Evolutionary conservation across 129 eudicot species (phyloP), one percentile per base, ranked within the genome.

Genomic region (Ambrosia trifida): DNA sequence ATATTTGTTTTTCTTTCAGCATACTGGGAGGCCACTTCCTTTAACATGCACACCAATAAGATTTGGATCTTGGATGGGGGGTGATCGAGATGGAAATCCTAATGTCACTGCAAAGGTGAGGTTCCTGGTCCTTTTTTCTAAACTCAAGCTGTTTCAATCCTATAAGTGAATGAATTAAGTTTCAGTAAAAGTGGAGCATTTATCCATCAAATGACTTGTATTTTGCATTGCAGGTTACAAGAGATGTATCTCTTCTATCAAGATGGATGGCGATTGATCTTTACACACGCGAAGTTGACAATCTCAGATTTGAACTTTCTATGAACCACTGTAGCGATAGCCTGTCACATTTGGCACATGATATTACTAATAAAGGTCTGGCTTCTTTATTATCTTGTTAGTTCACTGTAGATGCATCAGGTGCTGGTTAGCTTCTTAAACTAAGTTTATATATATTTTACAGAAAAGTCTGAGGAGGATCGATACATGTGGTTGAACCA

Each of bases 11-110:
- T 49, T 43, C 66, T 35, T 79, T 64, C 83, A 94, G 98, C 96
- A 94, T 80, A 94, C 96, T 82, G 96, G 98, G 60, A 87, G 74
- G 73, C 85, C 95, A 51, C 95, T 94, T 78, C 98, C 98, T 68
- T 83, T 94, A 76, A 89, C 98, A 38, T 83, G 96, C 82, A 94
- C 98, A 51, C 98, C 98, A 62, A 83, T 94, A 67, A 89, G 80
- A 76, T 94, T 94, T 82, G 98, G 95, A 78, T 89, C 98, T 5
- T 94, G 98, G 98, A 94, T 94, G 98, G 98, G 98, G 14, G 98
- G 98, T 79, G 98, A 94, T 76, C 81, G 98, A 62, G 98, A 94
- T 78, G 98, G 98, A 78, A 94, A 94, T 82, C 96, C 98, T 53
- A 94, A 94, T 85, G 98, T 94, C 76, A 94, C 98, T 43, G 85